Percentiles rank a stretch among this genome's conserved stretches.
Evolutionary conservation across 2,329 filamentous ascomycete genomes (phyloP).

Genomic region (Fusarium setosum): DNA sequence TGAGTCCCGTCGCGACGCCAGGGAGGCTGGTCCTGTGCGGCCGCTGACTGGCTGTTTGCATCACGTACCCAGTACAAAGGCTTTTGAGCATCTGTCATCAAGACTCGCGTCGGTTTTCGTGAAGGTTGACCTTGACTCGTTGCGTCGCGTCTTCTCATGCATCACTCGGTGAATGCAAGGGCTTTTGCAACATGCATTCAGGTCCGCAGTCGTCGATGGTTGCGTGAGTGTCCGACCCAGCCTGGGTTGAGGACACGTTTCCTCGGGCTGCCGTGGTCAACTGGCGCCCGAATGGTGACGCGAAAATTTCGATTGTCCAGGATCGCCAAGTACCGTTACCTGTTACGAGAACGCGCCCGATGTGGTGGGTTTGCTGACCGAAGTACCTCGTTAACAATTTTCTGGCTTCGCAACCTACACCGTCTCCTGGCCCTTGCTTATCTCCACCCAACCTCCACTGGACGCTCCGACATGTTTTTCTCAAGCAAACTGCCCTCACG

Average conservation of each 20-base stretch:
- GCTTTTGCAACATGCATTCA: slow-evolving; percentile 1
- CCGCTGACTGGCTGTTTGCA: slow-evolving; percentile 45
- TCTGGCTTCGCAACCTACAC: slow-evolving; percentile 15
- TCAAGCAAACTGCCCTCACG: slow-evolving; percentile 25
- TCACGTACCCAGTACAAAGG: slow-evolving; percentile 40
- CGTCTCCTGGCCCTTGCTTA: slow-evolving; percentile 13
- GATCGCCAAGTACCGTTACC: slow-evolving; percentile 46
- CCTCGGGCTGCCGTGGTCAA: slow-evolving; percentile 23
- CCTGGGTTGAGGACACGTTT: slow-evolving; percentile 34
- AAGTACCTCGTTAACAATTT: slow-evolving; percentile 56
- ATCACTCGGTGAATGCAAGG: neutral
- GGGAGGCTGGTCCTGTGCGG: slow-evolving; percentile 47
- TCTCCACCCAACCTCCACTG: slow-evolving; percentile 18
- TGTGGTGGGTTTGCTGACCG: slow-evolving; percentile 24
- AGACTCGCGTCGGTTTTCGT: slow-evolving; percentile 16
- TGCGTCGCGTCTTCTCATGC: neutral
- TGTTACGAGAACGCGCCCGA: slow-evolving; percentile 41
- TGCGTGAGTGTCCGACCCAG: neutral
- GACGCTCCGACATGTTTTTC: slow-evolving; percentile 8
- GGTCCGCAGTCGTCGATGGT: neutral
- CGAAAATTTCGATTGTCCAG: slow-evolving; percentile 47
- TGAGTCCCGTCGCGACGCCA: slow-evolving; percentile 35
- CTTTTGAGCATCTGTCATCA: slow-evolving; percentile 8
- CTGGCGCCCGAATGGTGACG: slow-evolving; percentile 39
- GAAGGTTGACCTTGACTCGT: slow-evolving; percentile 14